Percentiles rank a stretch among this genome's conserved stretches.
phyloP scores from a whole-genome alignment of 2,329 filamentous ascomycete genomes.

The Bipolaris victoriae region DNA sequence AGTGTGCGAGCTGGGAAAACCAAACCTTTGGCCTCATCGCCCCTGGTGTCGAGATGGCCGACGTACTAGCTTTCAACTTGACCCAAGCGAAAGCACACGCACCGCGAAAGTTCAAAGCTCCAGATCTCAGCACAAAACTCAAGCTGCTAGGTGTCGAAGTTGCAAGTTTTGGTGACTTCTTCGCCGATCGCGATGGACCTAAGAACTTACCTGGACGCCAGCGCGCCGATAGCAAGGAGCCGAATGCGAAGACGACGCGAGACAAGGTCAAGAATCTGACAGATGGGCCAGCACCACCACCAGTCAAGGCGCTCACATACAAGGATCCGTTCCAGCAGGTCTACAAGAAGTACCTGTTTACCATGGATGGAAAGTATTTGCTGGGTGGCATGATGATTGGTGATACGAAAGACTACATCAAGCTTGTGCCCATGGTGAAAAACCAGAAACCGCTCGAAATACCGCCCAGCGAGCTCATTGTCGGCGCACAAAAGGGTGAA shows the following conservation, averaged over 20 bases:
- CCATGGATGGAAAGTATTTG: constrained; percentile 84
- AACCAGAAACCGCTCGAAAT: constrained; percentile 79
- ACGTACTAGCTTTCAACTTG: constrained; percentile 88
- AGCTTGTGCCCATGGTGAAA: constrained; percentile 85
- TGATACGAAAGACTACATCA: constrained; percentile 88
- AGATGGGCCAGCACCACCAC: constrained; percentile 61
- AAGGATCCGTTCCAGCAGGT: constrained; percentile 86
- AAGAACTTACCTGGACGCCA: constrained; percentile 70
- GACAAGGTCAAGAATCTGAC: constrained; percentile 60
- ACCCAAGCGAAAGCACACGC: constrained; percentile 78
- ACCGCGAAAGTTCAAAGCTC: constrained; percentile 74
- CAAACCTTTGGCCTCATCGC: constrained; percentile 89
- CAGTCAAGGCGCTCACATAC: constrained; percentile 84
- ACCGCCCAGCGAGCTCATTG: constrained; percentile 80
- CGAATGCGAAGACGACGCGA: constrained; percentile 37
- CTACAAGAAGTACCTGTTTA: constrained; percentile 95
- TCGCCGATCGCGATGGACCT: constrained; percentile 84
- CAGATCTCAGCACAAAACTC: constrained; percentile 88
- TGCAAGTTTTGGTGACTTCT: constrained; percentile 92
- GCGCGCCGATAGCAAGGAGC: constrained; percentile 54
- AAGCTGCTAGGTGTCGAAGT: constrained; percentile 91
- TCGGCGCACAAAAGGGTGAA: constrained; percentile 75
- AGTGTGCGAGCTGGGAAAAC: constrained; percentile 87
- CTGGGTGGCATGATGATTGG: constrained; percentile 98
- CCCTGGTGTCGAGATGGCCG: constrained; percentile 90